Conservation (phyloP, 306 rosid genomes). For the Castanea crenata region DNA sequence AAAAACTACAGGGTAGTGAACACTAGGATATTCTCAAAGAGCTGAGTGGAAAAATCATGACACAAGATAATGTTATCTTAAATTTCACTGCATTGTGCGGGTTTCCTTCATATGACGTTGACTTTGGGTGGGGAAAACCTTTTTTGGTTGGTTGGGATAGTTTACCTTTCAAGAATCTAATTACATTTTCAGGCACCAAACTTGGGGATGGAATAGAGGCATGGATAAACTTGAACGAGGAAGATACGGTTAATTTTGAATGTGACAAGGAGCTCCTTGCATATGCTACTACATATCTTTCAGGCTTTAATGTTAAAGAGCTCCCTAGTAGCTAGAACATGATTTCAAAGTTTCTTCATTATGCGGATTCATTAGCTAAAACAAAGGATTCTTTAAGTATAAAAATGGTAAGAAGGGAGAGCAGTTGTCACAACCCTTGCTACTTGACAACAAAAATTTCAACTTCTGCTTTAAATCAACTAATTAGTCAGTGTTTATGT, state of each 20-base stretch:
- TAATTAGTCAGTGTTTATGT: too few species aligned
- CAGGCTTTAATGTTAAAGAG: too few species aligned
- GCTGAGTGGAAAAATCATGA: neutral
- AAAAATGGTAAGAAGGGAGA: too few species aligned
- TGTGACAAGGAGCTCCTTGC: neutral
- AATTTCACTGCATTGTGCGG: slow-evolving; percentile 1
- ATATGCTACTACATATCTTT: neutral
- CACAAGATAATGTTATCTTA: neutral
- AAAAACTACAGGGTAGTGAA: slow-evolving; percentile 6
- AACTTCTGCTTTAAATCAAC: too few species aligned
- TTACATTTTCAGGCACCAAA: slow-evolving; percentile 13
- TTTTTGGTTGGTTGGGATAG: slow-evolving; percentile 26
- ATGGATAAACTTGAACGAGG: slow-evolving; percentile 8
- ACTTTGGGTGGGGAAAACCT: too few species aligned
- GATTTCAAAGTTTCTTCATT: too few species aligned
- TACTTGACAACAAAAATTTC: too few species aligned
- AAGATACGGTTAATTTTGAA: slow-evolving; percentile 26
- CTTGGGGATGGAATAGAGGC: slow-evolving; percentile 10
- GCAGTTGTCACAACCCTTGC: too few species aligned
- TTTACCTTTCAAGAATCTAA: slow-evolving; percentile 2
- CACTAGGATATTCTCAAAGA: neutral
- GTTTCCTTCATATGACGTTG: slow-evolving; percentile 25
- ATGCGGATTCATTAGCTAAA: too few species aligned
- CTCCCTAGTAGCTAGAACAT: too few species aligned
- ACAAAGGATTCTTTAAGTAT: too few species aligned